Percentiles rank a stretch among this genome's conserved stretches.
These are phyloP conservation scores for Scenedesmus sp. DNA, from an alignment of 163 green algal genomes.

Conservation along the genomic window DNA sequence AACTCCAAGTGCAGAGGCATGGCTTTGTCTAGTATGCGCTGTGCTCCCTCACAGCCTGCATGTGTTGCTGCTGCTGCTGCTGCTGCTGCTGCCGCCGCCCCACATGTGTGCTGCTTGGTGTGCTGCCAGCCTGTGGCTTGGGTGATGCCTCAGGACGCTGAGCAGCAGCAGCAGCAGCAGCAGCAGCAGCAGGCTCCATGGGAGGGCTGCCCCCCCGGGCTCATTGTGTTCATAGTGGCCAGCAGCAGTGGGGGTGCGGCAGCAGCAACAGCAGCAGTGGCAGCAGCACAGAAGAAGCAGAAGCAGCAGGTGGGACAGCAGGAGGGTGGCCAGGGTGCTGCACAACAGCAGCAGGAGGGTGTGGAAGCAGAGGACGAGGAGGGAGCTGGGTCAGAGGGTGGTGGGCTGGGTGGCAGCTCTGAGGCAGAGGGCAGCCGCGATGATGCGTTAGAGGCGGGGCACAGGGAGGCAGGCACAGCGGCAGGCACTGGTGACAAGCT, in stretches of 20 bases:
- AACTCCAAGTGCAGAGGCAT: background rate
- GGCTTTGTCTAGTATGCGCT: no score
- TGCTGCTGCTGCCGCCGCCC: no score
- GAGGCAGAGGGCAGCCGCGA: background rate
- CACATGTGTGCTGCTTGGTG: background rate
- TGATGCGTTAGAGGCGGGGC: background rate
- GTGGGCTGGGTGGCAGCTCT: background rate
- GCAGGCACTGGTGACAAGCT: background rate
- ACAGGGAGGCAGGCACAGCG: background rate
- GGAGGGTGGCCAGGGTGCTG: background rate
- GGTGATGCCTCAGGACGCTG: background rate
- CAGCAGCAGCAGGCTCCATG: background rate
- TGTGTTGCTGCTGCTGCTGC: background rate
- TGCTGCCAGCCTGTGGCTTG: background rate
- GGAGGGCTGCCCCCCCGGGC: background rate
- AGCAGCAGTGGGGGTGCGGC: background rate
- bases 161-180: background rate
- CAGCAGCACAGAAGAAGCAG: background rate
- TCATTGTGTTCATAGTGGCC: background rate
- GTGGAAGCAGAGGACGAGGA: background rate
- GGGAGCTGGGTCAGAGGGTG: background rate
- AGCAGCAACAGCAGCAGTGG: background rate
- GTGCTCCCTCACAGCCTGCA: background rate
- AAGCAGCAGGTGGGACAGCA: background rate
- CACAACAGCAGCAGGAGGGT: background rate